Evolutionary conservation across 2,329 filamentous ascomycete species (phyloP).

Genomic region (Lachnellula suecica): DNA sequence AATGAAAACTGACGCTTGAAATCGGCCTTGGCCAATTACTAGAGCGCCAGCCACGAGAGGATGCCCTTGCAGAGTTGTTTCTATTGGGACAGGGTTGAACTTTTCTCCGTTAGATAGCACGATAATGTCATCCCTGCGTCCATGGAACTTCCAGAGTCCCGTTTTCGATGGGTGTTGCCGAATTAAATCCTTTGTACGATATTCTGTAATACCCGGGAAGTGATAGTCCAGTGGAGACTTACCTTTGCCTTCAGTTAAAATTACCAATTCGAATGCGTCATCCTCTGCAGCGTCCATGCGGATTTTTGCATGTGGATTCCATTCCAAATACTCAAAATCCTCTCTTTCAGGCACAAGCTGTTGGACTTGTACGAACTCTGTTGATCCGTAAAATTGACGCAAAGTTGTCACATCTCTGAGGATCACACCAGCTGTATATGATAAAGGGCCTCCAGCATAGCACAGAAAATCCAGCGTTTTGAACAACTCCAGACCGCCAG

Average conservation of each 20-base stretch:
- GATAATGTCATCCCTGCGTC: conserved; percentile 41
- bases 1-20: neutral
- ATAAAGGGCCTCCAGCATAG: neutral
- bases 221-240: conserved; percentile 30
- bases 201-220: conserved; percentile 32
- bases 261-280: conserved; percentile 25
- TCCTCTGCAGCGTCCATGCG: neutral
- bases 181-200: conserved; percentile 39
- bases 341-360: too few species aligned
- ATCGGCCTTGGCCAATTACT: neutral
- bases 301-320: too few species aligned
- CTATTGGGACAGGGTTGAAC: conserved; percentile 37
- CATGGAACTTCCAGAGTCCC: conserved; percentile 35
- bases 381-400: too few species aligned
- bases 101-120: conserved; percentile 45
- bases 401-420: too few species aligned
- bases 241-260: conserved; percentile 15
- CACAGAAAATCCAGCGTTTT: neutral
- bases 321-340: too few species aligned
- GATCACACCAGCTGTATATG: too few species aligned
- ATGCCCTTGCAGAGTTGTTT: neutral
- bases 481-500: neutral
- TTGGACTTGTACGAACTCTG: too few species aligned
- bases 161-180: conserved; percentile 36
- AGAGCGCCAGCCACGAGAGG: neutral